A percentile compares a stretch with the other conserved stretches of the same genome.
Evolutionary conservation across 768 basidiomycete genomes (phyloP).

Genomic region (Mycena vulgaris): DNA sequence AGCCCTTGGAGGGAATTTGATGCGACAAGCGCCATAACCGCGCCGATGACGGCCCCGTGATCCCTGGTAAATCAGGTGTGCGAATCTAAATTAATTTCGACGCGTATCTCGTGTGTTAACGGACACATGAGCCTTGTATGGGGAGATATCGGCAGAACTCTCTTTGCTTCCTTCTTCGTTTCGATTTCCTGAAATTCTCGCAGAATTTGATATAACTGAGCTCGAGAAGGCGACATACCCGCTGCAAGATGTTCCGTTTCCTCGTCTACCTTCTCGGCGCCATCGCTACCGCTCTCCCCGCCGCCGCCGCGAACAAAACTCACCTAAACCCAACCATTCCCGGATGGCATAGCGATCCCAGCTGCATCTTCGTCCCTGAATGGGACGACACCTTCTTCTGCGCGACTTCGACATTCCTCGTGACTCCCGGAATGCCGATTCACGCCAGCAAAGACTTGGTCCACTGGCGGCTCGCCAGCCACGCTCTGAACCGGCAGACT

Average conservation of each 20-base stretch:
- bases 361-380: constrained; percentile 42
- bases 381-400: constrained; percentile 46
- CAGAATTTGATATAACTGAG: constrained; percentile 17
- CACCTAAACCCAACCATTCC: constrained; percentile 31
- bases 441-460: constrained; percentile 44
- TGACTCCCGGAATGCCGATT: constrained; percentile 46
- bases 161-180: constrained; percentile 4
- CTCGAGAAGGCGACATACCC: constrained; percentile 3
- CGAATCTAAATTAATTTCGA: constrained; percentile 21
- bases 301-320: constrained; percentile 28
- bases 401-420: constrained; percentile 46
- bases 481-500: constrained; percentile 26
- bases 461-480: constrained; percentile 44
- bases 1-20: no score
- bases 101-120: neutral
- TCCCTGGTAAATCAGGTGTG: neutral
- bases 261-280: constrained; percentile 14
- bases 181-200: neutral
- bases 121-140: constrained; percentile 21
- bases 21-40: neutral
- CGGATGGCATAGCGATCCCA: constrained; percentile 46
- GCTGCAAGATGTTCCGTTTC: constrained; percentile 15
- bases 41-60: neutral
- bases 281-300: constrained; percentile 8
- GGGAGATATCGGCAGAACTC: constrained; percentile 25